Evolutionary conservation across 1,284 basidiomycete species (phyloP).

Genomic region (Melampsora larici-populina): DNA sequence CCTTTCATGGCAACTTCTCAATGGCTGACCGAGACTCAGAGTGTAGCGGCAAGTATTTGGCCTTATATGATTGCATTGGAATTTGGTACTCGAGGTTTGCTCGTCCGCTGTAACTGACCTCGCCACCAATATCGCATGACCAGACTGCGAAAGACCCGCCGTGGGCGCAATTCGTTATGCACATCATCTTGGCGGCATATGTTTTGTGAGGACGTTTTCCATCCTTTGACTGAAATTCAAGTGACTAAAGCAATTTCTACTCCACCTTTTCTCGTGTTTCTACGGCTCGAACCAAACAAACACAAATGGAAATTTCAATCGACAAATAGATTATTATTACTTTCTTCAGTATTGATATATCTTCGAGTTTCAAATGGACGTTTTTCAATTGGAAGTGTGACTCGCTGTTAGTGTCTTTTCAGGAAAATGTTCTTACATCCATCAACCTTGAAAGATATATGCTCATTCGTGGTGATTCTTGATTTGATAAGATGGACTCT

Average conservation of each 20-base stretch:
- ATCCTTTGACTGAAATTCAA: not conserved
- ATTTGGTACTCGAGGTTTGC: too few species aligned
- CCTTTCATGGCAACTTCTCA: not conserved
- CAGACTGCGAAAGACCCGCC: not conserved
- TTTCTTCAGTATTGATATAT: not conserved
- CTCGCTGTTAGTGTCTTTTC: not conserved
- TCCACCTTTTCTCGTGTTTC: not conserved
- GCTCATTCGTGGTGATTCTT: not conserved
- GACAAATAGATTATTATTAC: not conserved
- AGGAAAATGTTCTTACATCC: too few species aligned
- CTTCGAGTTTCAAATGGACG: slow-evolving; percentile 2
- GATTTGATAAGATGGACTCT: not conserved
- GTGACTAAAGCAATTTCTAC: not conserved
- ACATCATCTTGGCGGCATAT: not conserved
- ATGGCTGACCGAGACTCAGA: not conserved
- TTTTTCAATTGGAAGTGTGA: slow-evolving; percentile 2
- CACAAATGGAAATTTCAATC: not conserved
- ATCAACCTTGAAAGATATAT: too few species aligned
- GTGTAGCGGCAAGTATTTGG: not conserved
- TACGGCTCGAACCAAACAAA: not conserved
- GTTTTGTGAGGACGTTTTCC: not conserved
- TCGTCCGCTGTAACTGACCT: too few species aligned
- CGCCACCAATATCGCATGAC: too few species aligned
- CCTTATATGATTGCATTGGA: not conserved
- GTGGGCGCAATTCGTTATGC: slow-evolving; percentile 1